Base-by-base conservation (phyloP, 2,329 filamentous ascomycete genomes). In the Trichoderma koningiopsis region DNA sequence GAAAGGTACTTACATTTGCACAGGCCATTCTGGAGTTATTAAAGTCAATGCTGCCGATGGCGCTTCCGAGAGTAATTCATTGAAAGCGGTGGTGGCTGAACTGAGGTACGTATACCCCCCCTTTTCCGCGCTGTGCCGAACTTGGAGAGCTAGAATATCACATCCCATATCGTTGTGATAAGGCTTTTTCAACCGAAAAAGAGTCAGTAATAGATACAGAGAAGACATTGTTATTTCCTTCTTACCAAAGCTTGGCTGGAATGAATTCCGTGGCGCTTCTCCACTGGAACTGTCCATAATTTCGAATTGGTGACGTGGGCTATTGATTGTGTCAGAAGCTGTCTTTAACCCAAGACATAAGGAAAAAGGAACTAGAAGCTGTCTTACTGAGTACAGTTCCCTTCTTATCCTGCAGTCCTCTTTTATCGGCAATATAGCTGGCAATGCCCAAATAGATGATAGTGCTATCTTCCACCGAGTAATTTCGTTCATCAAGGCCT, bases 371-470 rank as follows among this genome's bases (percentile, higher is more conserved):
- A 22, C 4, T n/a, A 53, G 27, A 31, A 31, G 31, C 19, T 33
- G 76, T 5, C 81, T 72, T 77, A 85, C 84, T 80, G 19, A 86
- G 72, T 73, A 86, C 81, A 43, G 82, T 81, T 13, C 84, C 83
- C 55, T 81, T 81, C n/a, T 79, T 78, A 68, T 83, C 82, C 68
- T 88, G 86, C 3, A 83, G 72, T 2, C 86, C 86, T 49, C 87
- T 82, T 58, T 84, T 80, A 47, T 85, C 81, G 1, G 84, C 88
- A 61, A 91, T 82, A 72, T 89, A 83, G 68, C 82, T 84, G 0
- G 87, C 82, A 13, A 90, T 76, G 0, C 86, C 88, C 5, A 88
- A 80, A 72, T 87, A 89, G 55, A 89, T 79, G 5, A 83, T 80
- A 19, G 86, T 76, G 65, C 85, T 86, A 63, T 90, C 86, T 71